phyloP scores from a whole-genome alignment of 352 stramenopile genomes.

The Phytophthora quininea region DNA sequence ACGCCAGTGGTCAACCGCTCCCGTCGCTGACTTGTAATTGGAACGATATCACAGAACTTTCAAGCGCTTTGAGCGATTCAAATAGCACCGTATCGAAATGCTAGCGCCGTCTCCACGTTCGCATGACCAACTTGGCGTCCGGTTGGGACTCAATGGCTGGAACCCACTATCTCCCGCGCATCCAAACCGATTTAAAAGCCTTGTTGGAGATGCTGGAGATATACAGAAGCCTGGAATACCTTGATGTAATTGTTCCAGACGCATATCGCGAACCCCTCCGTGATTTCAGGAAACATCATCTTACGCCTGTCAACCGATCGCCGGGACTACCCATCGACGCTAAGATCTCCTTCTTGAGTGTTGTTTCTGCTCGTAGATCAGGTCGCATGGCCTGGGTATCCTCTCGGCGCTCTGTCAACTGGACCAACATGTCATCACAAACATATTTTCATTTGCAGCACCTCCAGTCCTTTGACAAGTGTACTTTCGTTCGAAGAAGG shows the following conservation, averaged over 20 bases:
- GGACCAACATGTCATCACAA: not conserved
- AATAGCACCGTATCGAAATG: constrained; percentile 12
- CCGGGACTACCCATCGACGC: not conserved
- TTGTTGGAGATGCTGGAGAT: not conserved
- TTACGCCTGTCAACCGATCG: not conserved
- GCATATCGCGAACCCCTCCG: not conserved
- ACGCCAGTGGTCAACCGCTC: not conserved
- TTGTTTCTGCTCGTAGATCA: not conserved
- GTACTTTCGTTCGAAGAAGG: not conserved
- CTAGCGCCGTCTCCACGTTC: constrained; percentile 4
- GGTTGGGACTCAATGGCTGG: not conserved
- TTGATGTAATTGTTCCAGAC: not conserved
- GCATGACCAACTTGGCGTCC: constrained; percentile 3
- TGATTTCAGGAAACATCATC: not conserved
- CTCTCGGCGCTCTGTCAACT: not conserved
- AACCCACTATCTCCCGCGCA: not conserved
- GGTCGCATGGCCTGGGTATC: not conserved
- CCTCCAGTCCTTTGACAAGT: not conserved
- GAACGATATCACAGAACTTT: constrained; percentile 10
- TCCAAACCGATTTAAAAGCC: not conserved
- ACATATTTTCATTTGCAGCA: not conserved
- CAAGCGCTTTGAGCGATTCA: constrained; percentile 6
- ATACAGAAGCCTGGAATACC: not conserved
- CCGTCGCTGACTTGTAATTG: constrained; percentile 10
- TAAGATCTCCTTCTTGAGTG: not conserved